Conservation (phyloP, 257 asterid species). For the Solanum ahanhuiri region DNA sequence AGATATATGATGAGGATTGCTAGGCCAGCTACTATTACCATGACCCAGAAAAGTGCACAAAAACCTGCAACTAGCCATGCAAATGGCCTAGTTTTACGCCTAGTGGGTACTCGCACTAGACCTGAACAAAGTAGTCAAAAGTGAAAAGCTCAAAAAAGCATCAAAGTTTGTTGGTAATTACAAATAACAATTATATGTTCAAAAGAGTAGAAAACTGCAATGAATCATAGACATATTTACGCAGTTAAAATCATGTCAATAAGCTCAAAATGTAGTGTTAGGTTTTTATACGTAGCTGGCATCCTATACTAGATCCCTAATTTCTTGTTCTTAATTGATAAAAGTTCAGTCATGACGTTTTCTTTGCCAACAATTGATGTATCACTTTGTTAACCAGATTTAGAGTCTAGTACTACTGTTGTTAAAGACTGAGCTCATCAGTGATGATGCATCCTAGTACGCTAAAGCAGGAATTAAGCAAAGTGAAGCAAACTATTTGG, state of each 20-base stretch:
- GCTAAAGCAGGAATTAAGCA: neutral
- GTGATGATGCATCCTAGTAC: neutral
- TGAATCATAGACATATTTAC: neutral
- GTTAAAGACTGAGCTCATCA: neutral
- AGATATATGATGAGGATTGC: conserved; percentile 61
- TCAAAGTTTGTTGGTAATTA: neutral
- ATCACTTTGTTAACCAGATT: neutral
- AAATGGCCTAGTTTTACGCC: conserved; percentile 37
- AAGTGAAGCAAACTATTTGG: neutral
- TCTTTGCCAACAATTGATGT: neutral
- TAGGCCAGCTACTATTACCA: conserved; percentile 61
- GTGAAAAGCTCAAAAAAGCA: neutral
- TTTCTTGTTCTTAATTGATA: neutral
- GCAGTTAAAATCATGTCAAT: neutral
- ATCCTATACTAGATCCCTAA: neutral
- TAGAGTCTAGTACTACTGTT: neutral
- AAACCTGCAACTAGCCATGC: conserved; percentile 78
- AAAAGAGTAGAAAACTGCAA: neutral
- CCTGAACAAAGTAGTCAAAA: neutral
- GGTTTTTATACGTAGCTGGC: neutral
- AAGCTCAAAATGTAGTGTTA: neutral
- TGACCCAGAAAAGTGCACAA: conserved; percentile 74
- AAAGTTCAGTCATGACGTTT: neutral
- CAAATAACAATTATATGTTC: neutral
- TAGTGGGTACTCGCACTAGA: conserved; percentile 1